A percentile compares a stretch with the other conserved stretches of the same genome.
phyloP scores from a whole-genome alignment of 2,329 filamentous ascomycete species.

The Cryphonectria carpinicola region DNA sequence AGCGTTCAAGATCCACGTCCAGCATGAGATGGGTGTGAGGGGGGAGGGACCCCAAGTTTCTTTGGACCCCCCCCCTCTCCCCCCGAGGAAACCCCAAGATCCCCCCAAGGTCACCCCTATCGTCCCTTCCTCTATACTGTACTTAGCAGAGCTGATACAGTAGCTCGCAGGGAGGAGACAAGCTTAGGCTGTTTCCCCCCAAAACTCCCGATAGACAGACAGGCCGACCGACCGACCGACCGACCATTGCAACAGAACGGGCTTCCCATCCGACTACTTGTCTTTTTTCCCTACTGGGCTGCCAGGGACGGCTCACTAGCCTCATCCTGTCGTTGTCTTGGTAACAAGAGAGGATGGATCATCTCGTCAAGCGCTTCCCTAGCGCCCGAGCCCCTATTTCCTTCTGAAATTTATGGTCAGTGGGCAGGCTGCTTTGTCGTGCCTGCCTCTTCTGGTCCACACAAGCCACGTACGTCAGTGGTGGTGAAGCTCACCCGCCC shows the following conservation, averaged over 20 bases:
- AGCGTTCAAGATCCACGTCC: background rate
- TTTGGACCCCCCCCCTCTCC: too few relatives aligned
- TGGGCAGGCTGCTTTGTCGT: background rate
- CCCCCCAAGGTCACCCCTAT: constrained; percentile 2
- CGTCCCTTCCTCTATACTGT: background rate
- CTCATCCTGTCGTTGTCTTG: constrained; percentile 4
- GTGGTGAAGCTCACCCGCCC: background rate
- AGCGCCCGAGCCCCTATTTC: constrained; percentile 7
- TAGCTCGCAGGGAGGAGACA: background rate
- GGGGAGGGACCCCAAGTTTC: background rate
- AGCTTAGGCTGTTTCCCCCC: background rate
- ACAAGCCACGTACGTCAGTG: constrained; percentile 15
- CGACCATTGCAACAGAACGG: background rate
- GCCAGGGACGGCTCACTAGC: background rate
- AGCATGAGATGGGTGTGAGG: background rate
- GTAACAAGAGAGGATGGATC: background rate
- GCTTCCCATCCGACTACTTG: background rate
- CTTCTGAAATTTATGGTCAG: background rate
- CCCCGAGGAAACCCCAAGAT: background rate
- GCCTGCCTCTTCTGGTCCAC: background rate
- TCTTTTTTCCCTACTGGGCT: background rate
- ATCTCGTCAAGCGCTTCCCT: constrained; percentile 5
- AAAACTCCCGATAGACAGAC: background rate
- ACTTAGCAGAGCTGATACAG: constrained; percentile 16
- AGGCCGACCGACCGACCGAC: too few relatives aligned